A percentile compares a stretch with the other conserved stretches of the same genome.
These are phyloP conservation scores for Euphorbia peplus DNA, from an alignment of 345 rosid species.

Conservation along the genomic window DNA sequence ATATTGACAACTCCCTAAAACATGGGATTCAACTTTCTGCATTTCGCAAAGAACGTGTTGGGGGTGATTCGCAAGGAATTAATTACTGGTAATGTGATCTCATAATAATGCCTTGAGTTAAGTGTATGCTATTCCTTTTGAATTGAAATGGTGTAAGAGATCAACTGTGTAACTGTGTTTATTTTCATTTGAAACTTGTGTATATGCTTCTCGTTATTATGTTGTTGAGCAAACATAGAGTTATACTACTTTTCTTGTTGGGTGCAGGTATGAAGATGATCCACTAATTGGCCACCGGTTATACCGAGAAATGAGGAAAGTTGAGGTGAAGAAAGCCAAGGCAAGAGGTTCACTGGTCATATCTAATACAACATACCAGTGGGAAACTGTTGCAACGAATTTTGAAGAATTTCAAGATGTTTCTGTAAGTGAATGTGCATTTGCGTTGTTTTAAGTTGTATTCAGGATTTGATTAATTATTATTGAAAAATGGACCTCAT, in stretches of 20 bases:
- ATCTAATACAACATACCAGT: conserved; percentile 63
- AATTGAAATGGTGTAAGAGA: neutral
- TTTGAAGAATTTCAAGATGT: conserved; percentile 95
- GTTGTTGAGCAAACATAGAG: neutral
- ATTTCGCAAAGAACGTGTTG: conserved; percentile 88
- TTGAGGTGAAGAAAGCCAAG: conserved; percentile 71
- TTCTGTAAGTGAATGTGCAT: conserved; percentile 43
- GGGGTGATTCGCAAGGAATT: conserved; percentile 95
- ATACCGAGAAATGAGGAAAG: conserved; percentile 88
- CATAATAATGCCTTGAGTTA: conserved; percentile 5
- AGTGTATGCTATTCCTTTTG: conserved; percentile 1
- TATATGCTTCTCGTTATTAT: too few species aligned
- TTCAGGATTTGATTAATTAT: conserved; percentile 1
- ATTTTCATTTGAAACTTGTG: too few species aligned
- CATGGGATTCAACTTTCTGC: conserved; percentile 74
- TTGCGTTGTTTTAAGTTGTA: neutral
- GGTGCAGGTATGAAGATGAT: conserved; percentile 91
- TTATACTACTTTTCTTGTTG: conserved; percentile 22
- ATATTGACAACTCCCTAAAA: conserved; percentile 85
- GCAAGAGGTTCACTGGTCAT: conserved; percentile 79
- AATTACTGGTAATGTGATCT: conserved; percentile 66
- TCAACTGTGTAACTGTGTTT: too few species aligned
- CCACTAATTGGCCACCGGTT: conserved; percentile 86
- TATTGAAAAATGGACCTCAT: neutral
- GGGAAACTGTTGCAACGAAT: conserved; percentile 97